Conservation (phyloP, 2,329 filamentous ascomycete genomes). For the Stachybotrys echinatus region DNA sequence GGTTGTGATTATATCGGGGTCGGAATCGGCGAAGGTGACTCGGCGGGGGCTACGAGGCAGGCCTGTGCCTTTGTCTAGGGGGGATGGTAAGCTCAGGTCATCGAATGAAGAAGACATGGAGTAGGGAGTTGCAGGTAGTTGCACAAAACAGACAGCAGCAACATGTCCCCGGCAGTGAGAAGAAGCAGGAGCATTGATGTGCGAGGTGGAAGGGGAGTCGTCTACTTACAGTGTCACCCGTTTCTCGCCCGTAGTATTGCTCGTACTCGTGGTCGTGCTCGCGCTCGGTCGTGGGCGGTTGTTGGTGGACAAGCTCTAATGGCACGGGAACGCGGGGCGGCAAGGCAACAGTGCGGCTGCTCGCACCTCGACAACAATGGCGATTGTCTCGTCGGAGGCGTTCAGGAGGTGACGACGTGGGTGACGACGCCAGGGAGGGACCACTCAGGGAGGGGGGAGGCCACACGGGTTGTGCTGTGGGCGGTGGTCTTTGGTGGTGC, state of each 20-base stretch:
- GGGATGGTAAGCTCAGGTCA: background rate
- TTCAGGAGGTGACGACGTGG: background rate
- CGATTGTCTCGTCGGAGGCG: background rate
- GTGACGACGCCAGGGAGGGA: too few species aligned
- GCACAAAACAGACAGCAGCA: too few species aligned
- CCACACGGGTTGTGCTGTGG: too few species aligned
- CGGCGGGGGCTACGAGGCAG: slow-evolving; percentile 8
- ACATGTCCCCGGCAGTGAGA: too few species aligned
- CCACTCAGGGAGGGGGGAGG: background rate
- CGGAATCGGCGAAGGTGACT: slow-evolving; percentile 27
- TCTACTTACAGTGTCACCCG: background rate
- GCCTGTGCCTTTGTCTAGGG: background rate
- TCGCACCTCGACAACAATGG: background rate
- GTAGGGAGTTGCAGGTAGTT: background rate
- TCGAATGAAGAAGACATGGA: slow-evolving; percentile 9
- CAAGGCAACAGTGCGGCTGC: background rate
- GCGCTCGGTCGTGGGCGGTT: background rate
- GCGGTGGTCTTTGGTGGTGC: too few species aligned
- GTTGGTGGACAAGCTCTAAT: background rate
- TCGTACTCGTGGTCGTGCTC: background rate
- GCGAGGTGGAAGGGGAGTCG: background rate
- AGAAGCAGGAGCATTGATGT: background rate
- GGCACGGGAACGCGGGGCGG: background rate
- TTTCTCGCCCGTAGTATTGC: background rate
- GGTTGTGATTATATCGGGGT: slow-evolving; percentile 2